These are phyloP conservation scores for Venturia oleaginea DNA, from an alignment of 2,329 filamentous ascomycete genomes.

Conservation along the genomic window DNA sequence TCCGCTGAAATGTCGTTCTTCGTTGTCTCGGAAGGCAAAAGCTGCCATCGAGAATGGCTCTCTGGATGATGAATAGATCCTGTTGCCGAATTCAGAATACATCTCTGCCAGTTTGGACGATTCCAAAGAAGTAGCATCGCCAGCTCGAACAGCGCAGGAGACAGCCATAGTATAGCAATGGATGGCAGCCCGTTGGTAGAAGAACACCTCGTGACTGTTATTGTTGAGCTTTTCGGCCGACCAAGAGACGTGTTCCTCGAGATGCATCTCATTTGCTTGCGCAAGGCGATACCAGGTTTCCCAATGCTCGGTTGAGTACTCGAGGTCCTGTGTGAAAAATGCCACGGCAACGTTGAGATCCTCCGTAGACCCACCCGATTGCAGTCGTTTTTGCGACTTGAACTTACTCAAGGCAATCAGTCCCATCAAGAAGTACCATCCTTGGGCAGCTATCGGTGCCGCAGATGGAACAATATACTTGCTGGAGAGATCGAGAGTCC, in stretches of 20 bases:
- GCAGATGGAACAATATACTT: conserved; percentile 53
- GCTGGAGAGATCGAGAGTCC: conserved; percentile 43
- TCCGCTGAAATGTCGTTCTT: conserved; percentile 51
- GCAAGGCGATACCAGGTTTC: conserved; percentile 85
- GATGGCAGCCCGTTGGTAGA: conserved; percentile 69
- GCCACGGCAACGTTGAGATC: conserved; percentile 74
- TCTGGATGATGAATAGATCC: conserved; percentile 59
- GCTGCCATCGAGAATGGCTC: conserved; percentile 60
- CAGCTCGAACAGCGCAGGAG: conserved; percentile 49
- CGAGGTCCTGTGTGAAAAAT: conserved; percentile 72
- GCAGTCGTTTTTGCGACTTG: conserved; percentile 66
- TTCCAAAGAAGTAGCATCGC: conserved; percentile 45
- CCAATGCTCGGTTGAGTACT: conserved; percentile 75
- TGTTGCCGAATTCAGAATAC: conserved; percentile 58
- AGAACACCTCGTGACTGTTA: conserved; percentile 57
- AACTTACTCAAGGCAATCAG: conserved; percentile 85
- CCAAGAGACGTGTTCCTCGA: conserved; percentile 83
- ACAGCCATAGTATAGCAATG: conserved; percentile 68
- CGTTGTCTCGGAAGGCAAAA: conserved; percentile 50
- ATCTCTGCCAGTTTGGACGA: conserved; percentile 51
- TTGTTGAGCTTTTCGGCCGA: conserved; percentile 85
- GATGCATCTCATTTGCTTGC: conserved; percentile 77
- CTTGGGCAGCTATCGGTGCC: conserved; percentile 61
- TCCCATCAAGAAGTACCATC: conserved; percentile 88
- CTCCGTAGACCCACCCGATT: conserved; percentile 64